Percentiles rank a stretch among this genome's conserved stretches.
These are phyloP conservation scores for Pulicaria dysenterica DNA, from an alignment of 129 eudicot species.

Conservation along the genomic window DNA sequence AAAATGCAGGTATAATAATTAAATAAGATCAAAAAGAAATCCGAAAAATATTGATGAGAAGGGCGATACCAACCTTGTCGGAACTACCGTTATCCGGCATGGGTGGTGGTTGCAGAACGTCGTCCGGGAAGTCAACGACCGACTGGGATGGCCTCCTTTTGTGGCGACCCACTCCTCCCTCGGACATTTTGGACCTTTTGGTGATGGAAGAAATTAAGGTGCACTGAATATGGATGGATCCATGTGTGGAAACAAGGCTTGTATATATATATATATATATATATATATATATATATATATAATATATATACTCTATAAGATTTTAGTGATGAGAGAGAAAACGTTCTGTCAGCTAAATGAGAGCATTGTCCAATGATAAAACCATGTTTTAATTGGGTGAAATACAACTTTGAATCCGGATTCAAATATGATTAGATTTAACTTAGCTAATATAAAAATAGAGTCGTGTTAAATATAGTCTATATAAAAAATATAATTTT, in stretches of 20 bases:
- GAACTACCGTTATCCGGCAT: slow-evolving; percentile 31
- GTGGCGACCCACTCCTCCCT: slow-evolving; percentile 61
- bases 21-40: slow-evolving; percentile 12
- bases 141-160: slow-evolving; percentile 73
- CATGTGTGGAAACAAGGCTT: slow-evolving; percentile 22
- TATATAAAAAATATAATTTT: no score
- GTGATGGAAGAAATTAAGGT: slow-evolving; percentile 19
- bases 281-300: slow-evolving; percentile 24
- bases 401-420: no score
- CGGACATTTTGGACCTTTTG: slow-evolving; percentile 47
- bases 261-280: no score
- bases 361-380: slow-evolving; percentile 12
- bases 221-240: slow-evolving; percentile 26
- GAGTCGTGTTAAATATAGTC: no score
- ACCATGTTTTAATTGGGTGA: background rate
- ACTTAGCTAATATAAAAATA: no score
- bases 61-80: slow-evolving; percentile 34
- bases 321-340: slow-evolving; percentile 8
- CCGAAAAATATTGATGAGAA: background rate
- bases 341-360: slow-evolving; percentile 19
- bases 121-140: slow-evolving; percentile 58
- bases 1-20: background rate
- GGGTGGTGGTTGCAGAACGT: slow-evolving; percentile 52
- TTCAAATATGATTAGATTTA: no score
- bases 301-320: slow-evolving; percentile 18